Percentiles rank a stretch among this genome's conserved stretches.
Evolutionary conservation across 2,329 filamentous ascomycete genomes (phyloP).

Genomic region (Sclerotinia subarctica): DNA sequence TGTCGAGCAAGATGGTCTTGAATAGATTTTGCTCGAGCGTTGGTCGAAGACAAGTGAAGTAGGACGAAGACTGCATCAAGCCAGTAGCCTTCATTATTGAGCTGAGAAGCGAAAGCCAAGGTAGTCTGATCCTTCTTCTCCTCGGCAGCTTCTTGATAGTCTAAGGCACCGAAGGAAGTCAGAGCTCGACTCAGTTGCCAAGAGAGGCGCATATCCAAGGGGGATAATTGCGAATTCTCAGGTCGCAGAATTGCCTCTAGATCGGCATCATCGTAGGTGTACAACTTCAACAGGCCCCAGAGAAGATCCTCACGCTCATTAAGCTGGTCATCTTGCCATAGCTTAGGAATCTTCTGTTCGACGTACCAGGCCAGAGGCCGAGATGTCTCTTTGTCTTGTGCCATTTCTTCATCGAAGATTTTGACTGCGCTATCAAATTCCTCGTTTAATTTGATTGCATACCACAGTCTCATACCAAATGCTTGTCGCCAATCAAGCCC

Average conservation of each 20-base stretch:
- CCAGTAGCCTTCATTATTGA: constrained; percentile 64
- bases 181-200: constrained; percentile 82
- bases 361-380: constrained; percentile 70
- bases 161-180: constrained; percentile 47
- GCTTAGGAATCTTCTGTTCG: constrained; percentile 54
- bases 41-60: constrained; percentile 64
- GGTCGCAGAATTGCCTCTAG: constrained; percentile 72
- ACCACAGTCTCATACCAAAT: constrained; percentile 90
- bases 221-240: constrained; percentile 71
- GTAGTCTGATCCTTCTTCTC: constrained; percentile 65
- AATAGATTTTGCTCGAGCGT: constrained; percentile 62
- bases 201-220: constrained; percentile 69
- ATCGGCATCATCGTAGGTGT: constrained; percentile 58
- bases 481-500: constrained; percentile 89
- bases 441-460: constrained; percentile 67
- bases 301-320: constrained; percentile 70
- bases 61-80: constrained; percentile 73
- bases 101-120: constrained; percentile 60
- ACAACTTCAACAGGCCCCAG: constrained; percentile 83
- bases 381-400: constrained; percentile 64
- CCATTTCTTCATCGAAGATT: constrained; percentile 70
- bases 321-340: constrained; percentile 59
- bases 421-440: constrained; percentile 69
- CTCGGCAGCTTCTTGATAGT: constrained; percentile 51
- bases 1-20: constrained; percentile 73